Conservation (phyloP, 306 rosid species). For the Coriaria nepalensis region DNA sequence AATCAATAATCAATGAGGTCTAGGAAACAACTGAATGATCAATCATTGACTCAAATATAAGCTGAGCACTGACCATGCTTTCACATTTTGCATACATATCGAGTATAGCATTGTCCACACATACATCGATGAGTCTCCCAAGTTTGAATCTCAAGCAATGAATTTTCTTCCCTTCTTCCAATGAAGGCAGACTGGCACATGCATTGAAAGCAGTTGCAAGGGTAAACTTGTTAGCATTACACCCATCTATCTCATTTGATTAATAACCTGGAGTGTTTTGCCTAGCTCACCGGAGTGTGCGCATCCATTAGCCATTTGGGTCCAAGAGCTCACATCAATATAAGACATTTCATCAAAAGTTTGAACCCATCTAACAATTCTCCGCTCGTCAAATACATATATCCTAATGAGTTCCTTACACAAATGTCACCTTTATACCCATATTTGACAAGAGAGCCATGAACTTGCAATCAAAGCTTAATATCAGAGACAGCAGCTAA, state of each 20-base stretch:
- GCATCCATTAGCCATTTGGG: slow-evolving; percentile 64
- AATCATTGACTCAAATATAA: slow-evolving; percentile 32
- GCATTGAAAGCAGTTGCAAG: slow-evolving; percentile 59
- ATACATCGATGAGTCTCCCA: slow-evolving; percentile 42
- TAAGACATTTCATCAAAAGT: slow-evolving; percentile 50
- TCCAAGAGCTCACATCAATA: slow-evolving; percentile 63
- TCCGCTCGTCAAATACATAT: slow-evolving; percentile 49
- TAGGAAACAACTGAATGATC: slow-evolving; percentile 52
- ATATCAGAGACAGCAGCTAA: slow-evolving; percentile 40
- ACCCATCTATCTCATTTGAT: slow-evolving; percentile 31
- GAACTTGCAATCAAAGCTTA: slow-evolving; percentile 49
- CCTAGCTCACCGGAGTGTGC: slow-evolving; percentile 47
- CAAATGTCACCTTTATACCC: slow-evolving; percentile 53
- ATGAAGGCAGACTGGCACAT: slow-evolving; percentile 46
- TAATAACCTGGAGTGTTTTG: slow-evolving; percentile 36
- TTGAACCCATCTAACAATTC: slow-evolving; percentile 41
- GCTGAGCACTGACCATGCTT: slow-evolving; percentile 38
- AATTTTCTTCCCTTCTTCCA: slow-evolving; percentile 58
- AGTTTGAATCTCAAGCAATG: slow-evolving; percentile 63
- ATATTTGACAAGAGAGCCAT: slow-evolving; percentile 42
- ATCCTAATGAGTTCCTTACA: slow-evolving; percentile 52
- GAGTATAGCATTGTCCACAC: slow-evolving; percentile 67
- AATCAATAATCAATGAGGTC: slow-evolving; percentile 75
- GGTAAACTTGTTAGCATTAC: slow-evolving; percentile 49
- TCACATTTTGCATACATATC: slow-evolving; percentile 88